Conservation (phyloP, 192 early-diverging fungal genomes). For the Chytriomyces confervae region DNA sequence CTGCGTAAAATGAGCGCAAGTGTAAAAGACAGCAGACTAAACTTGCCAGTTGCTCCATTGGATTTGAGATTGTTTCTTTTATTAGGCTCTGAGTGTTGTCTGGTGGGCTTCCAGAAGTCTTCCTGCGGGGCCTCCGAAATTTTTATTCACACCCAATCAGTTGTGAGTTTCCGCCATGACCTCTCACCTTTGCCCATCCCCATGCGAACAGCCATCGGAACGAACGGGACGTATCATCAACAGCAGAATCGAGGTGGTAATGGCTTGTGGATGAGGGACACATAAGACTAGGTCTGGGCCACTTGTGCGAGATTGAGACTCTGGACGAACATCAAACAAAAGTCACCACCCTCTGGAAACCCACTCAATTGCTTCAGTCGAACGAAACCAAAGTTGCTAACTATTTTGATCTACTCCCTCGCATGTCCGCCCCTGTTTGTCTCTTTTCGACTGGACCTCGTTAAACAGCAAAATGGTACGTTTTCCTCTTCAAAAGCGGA, state of each 20-base stretch:
- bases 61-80: background rate
- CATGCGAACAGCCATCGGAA: too few relatives aligned
- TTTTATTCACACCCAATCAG: too few relatives aligned
- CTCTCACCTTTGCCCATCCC: too few relatives aligned
- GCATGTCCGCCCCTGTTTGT: background rate
- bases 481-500: background rate
- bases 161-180: too few relatives aligned
- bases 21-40: too few relatives aligned
- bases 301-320: background rate
- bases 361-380: background rate
- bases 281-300: background rate
- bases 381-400: background rate
- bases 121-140: background rate
- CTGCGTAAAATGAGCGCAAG: too few relatives aligned
- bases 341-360: background rate
- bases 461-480: conserved; percentile 3
- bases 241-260: too few relatives aligned
- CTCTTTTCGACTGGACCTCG: background rate
- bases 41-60: background rate
- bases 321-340: background rate
- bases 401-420: background rate
- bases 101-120: background rate
- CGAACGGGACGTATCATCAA: too few relatives aligned
- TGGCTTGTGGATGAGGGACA: too few relatives aligned
- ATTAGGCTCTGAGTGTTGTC: background rate